Evolutionary conservation across 495 filamentous ascomycete species (phyloP).

Genomic region (Apiosordaria backusii): DNA sequence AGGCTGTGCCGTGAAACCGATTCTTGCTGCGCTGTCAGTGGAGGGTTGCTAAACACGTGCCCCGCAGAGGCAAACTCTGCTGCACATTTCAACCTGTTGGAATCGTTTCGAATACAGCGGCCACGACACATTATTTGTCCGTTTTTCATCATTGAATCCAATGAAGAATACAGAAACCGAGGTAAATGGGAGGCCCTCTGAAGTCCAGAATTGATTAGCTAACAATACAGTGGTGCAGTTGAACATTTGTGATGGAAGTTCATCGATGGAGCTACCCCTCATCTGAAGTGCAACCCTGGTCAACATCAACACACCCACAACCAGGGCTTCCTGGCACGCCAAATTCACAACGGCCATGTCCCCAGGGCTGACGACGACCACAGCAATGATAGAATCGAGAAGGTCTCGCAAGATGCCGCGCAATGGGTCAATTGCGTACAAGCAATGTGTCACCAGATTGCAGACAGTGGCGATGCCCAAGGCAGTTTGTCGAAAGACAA

Average conservation of each 20-base stretch:
- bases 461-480: background rate
- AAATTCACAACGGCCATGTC: conserved; percentile 6
- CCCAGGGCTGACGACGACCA: conserved; percentile 1
- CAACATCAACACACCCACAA: background rate
- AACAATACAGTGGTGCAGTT: background rate
- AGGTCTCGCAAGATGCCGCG: conserved; percentile 5
- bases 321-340: background rate
- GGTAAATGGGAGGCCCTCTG: too few relatives aligned
- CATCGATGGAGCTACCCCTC: conserved; percentile 7
- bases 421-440: background rate
- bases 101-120: background rate
- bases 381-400: background rate
- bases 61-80: conserved; percentile 7
- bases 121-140: background rate
- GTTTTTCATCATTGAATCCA: background rate
- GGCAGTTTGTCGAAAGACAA: conserved; percentile 1
- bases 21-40: conserved; percentile 1
- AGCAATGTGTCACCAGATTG: background rate
- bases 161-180: background rate
- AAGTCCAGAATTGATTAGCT: background rate
- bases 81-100: background rate
- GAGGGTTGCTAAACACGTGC: conserved; percentile 2
- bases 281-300: conserved; percentile 1
- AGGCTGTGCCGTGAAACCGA: conserved; percentile 7
- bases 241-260: background rate